A percentile compares a stretch with the other conserved stretches of the same genome.
phyloP scores from a whole-genome alignment of 2,329 filamentous ascomycete genomes.

The Alternaria ventricosa region DNA sequence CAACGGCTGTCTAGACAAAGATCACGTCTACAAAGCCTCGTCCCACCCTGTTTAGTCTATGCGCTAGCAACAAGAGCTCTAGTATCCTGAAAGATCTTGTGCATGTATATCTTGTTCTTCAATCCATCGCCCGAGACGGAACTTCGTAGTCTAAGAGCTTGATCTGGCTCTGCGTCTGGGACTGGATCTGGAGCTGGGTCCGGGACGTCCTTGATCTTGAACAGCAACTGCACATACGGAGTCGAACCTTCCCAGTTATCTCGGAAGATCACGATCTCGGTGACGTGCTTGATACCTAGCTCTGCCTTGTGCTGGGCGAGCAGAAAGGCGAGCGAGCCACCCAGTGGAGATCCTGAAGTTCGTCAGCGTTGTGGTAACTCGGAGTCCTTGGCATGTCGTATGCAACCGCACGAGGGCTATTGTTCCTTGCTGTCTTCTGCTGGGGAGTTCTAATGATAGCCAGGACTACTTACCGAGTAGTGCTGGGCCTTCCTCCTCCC shows the following conservation, averaged over 20 bases:
- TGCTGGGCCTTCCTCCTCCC: slow-evolving; percentile 6
- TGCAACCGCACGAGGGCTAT: not conserved
- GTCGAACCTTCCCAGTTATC: not conserved
- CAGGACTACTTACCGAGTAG: slow-evolving; percentile 14
- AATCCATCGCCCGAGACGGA: not conserved
- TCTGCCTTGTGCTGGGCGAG: slow-evolving; percentile 15
- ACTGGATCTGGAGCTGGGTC: not conserved
- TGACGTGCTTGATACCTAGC: slow-evolving; percentile 9
- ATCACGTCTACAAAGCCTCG: not conserved
- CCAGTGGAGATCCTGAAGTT: slow-evolving; percentile 8
- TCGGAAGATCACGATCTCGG: slow-evolving; percentile 4
- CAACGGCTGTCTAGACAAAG: not conserved
- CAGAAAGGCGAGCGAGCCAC: slow-evolving; percentile 6
- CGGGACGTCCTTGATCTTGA: slow-evolving; percentile 2
- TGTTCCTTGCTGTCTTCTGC: not conserved
- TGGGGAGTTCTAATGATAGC: not conserved
- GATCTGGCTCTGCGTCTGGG: not conserved
- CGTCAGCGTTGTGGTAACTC: not conserved
- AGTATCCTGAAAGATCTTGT: not conserved
- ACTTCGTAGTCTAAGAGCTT: not conserved
- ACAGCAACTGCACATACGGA: slow-evolving; percentile 3
- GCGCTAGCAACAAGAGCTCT: not conserved
- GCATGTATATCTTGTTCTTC: not conserved
- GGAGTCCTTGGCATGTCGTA: not conserved
- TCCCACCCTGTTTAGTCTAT: not conserved